Percentiles rank a stretch among this genome's conserved stretches.
Conservation (phyloP, 768 basidiomycete genomes). For the Trametes villosa region DNA sequence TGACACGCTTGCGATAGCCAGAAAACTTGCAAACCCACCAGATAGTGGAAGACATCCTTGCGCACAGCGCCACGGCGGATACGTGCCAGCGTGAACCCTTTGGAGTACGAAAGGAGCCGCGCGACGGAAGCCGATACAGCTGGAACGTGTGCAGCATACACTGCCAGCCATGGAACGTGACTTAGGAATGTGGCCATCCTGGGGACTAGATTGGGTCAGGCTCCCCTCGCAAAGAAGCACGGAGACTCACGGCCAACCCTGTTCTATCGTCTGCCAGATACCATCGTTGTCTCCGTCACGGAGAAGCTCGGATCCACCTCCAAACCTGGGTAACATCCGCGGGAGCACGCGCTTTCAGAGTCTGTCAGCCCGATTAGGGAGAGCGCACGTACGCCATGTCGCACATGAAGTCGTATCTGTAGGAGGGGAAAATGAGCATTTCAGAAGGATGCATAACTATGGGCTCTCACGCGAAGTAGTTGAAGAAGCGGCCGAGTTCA, state of each 20-base stretch:
- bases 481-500: conserved; percentile 42
- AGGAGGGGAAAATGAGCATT: background rate
- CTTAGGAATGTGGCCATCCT: background rate
- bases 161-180: background rate
- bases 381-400: conserved; percentile 40
- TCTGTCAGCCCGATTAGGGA: too few species aligned
- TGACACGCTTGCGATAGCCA: too few species aligned
- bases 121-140: background rate
- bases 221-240: too few species aligned
- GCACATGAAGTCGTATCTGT: conserved; percentile 48
- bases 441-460: too few species aligned
- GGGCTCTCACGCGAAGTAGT: conserved; percentile 43
- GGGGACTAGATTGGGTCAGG: background rate
- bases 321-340: conserved; percentile 35
- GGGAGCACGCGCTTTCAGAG: too few species aligned
- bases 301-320: conserved; percentile 45
- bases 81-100: background rate
- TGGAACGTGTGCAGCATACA: conserved; percentile 14
- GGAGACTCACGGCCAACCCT: conserved; percentile 8
- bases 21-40: too few species aligned
- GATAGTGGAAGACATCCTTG: conserved; percentile 48
- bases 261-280: conserved; percentile 11
- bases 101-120: conserved; percentile 1
- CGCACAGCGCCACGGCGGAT: conserved; percentile 39
- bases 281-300: conserved; percentile 36